Percentiles rank a stretch among this genome's conserved stretches.
Conservation (phyloP, 441 rosid species). For the Capsella rubella region DNA sequence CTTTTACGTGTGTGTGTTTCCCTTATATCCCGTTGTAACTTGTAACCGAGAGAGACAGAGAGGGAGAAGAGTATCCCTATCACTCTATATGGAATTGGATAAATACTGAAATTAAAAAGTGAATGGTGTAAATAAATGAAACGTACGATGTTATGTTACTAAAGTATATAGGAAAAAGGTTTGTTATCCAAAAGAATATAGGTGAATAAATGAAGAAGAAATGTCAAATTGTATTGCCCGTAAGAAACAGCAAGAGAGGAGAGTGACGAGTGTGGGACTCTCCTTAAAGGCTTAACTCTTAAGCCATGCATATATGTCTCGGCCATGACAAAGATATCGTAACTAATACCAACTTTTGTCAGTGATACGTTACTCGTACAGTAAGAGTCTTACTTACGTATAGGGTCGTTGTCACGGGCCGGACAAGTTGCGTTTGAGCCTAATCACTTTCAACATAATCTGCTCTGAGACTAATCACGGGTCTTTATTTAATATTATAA, state of each 20-base stretch:
- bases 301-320: constrained; percentile 12
- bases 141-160: background rate
- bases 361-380: constrained; percentile 26
- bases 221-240: constrained; percentile 15
- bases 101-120: background rate
- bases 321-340: constrained; percentile 15
- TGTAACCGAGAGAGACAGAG: constrained; percentile 10
- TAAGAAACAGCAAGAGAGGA: constrained; percentile 33
- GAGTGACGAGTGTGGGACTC: constrained; percentile 41
- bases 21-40: constrained; percentile 1
- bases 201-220: background rate
- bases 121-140: background rate
- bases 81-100: background rate
- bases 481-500: too few species aligned
- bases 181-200: background rate
- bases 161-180: background rate
- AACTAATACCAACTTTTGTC: constrained; percentile 15
- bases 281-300: constrained; percentile 11
- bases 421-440: constrained; percentile 6
- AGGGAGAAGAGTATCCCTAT: background rate
- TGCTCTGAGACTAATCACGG: too few species aligned
- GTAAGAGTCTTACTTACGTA: constrained; percentile 8
- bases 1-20: constrained; percentile 25
- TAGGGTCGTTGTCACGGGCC: constrained; percentile 16
- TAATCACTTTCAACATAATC: too few species aligned